phyloP scores from a whole-genome alignment of 805 yeast species.

The Cyberlindnera amylophila region DNA sequence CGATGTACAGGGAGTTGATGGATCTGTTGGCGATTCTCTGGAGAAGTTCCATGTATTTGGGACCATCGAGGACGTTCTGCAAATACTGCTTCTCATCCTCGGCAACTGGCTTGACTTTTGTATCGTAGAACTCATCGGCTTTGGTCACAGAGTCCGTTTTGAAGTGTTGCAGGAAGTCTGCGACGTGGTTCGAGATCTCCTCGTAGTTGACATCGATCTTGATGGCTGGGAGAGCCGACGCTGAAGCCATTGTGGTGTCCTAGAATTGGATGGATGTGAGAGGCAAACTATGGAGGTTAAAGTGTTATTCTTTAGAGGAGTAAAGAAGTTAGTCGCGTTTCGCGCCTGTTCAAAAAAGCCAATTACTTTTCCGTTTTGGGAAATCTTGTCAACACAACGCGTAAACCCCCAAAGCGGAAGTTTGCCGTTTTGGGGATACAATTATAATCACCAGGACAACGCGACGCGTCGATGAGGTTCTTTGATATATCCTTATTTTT shows the following conservation, averaged over 20 bases:
- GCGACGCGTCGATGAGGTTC: no score
- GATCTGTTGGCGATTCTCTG: constrained; percentile 87
- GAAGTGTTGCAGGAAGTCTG: constrained; percentile 66
- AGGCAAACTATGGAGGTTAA: no score
- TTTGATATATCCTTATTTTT: no score
- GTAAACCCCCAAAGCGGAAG: no score
- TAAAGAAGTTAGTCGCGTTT: not conserved
- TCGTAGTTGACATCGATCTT: constrained; percentile 72
- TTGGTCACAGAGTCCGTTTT: constrained; percentile 38
- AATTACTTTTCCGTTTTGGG: no score
- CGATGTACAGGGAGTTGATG: constrained; percentile 59
- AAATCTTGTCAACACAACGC: no score
- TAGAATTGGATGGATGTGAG: no score
- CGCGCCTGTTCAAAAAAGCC: no score
- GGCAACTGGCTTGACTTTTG: constrained; percentile 25
- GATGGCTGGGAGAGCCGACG: constrained; percentile 51
- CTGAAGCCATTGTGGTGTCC: constrained; percentile 23
- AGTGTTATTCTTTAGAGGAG: no score
- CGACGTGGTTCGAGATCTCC: constrained; percentile 52
- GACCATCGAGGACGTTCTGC: constrained; percentile 35
- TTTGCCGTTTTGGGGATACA: no score
- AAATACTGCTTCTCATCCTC: constrained; percentile 26
- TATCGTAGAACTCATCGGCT: constrained; percentile 34
- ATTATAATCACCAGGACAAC: no score
- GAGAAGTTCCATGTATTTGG: constrained; percentile 71